Conservation (phyloP, 2,329 filamentous ascomycete genomes). For the Sordariomycetes sp. region DNA sequence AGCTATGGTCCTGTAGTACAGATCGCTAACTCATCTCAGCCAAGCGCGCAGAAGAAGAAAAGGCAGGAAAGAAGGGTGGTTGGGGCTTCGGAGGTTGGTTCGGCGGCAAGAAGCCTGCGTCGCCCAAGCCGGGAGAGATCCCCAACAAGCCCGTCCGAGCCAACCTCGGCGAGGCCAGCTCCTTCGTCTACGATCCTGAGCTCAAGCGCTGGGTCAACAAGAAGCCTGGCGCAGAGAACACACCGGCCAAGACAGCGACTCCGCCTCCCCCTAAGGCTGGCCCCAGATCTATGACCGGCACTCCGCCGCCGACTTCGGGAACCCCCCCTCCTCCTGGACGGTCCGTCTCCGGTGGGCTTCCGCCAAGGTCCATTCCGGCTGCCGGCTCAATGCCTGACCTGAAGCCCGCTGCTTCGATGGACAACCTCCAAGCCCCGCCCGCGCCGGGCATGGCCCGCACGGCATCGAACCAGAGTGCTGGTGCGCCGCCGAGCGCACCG, state of each 20-base stretch:
- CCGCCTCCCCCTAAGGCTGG: conserved; percentile 68
- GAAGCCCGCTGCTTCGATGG: conserved; percentile 20
- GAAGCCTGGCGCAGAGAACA: conserved; percentile 63
- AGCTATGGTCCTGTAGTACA: conserved; percentile 1
- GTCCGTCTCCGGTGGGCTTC: conserved; percentile 10
- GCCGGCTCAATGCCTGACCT: conserved; percentile 20
- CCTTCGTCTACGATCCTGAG: conserved; percentile 91
- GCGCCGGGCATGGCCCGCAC: conserved; percentile 31
- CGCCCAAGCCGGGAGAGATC: conserved; percentile 18
- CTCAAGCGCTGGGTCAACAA: conserved; percentile 98
- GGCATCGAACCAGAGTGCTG: conserved; percentile 34
- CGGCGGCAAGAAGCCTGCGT: conserved; percentile 52
- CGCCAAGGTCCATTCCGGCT: conserved; percentile 19
- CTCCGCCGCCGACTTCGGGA: conserved; percentile 33
- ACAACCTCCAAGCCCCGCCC: conserved; percentile 25
- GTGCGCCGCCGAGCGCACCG: conserved; percentile 36
- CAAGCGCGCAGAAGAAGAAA: conserved; percentile 46
- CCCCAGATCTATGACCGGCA: conserved; percentile 42
- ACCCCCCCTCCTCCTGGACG: conserved; percentile 23
- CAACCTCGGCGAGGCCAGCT: conserved; percentile 88
- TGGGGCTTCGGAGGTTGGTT: conserved; percentile 88
- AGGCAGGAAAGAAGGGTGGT: conserved; percentile 48
- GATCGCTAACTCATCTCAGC: conserved; percentile 29
- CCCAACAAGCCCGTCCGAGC: conserved; percentile 69
- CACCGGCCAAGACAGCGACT: conserved; percentile 51